Evolutionary conservation across 805 yeast genomes (phyloP).

Genomic region (Pichia cephalocereana): DNA sequence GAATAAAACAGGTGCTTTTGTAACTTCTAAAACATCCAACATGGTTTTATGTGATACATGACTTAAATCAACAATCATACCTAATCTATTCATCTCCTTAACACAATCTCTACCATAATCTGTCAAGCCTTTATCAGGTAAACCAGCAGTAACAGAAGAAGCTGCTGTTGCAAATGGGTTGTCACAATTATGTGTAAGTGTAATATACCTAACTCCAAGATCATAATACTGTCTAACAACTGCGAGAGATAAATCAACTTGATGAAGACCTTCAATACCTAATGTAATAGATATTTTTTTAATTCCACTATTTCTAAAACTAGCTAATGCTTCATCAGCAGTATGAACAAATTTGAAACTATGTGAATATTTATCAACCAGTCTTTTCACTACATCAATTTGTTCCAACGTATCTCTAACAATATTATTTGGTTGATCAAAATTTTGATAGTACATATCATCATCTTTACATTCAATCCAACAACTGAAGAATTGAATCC

Average conservation of each 20-base stretch:
- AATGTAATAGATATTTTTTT: conserved; percentile 36
- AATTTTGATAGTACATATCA: conserved; percentile 32
- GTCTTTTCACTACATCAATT: conserved; percentile 39
- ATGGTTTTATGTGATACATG: conserved; percentile 46
- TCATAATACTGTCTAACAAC: conserved; percentile 40
- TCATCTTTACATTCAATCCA: conserved; percentile 38
- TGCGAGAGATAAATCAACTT: conserved; percentile 39
- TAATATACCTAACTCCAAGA: conserved; percentile 44
- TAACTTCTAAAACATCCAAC: conserved; percentile 33
- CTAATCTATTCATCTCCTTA: conserved; percentile 42
- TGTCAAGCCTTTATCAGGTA: conserved; percentile 36
- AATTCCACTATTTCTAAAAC: conserved; percentile 18
- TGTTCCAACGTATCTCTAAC: conserved; percentile 49
- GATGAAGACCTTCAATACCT: conserved; percentile 51
- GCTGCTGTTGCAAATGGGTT: conserved; percentile 53
- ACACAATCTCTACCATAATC: conserved; percentile 33
- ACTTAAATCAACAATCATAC: conserved; percentile 45
- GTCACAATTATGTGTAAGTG: conserved; percentile 47
- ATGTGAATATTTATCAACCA: conserved; percentile 32
- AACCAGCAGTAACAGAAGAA: conserved; percentile 36
- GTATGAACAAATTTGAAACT: conserved; percentile 32
- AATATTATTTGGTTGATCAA: conserved; percentile 33
- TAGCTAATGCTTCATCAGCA: conserved; percentile 32
- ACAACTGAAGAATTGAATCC: conserved; percentile 43
- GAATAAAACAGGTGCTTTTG: conserved; percentile 41